Base-by-base conservation (phyloP, 2,329 filamentous ascomycete species). In the Fusarium begoniae region DNA sequence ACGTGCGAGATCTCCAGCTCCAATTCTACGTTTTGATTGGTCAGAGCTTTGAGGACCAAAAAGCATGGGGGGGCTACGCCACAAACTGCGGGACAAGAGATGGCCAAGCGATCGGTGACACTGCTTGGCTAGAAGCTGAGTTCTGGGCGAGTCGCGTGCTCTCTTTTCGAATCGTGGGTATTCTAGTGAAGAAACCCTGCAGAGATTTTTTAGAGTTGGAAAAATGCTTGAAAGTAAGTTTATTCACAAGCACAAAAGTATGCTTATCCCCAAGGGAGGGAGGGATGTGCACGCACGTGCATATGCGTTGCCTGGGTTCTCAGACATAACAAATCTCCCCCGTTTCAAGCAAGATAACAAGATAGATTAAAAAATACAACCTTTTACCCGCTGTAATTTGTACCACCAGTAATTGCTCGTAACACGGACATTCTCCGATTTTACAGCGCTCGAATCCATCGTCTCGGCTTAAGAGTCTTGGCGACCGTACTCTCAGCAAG, bases 121-220 rank as follows among this genome's bases (percentile, higher is more conserved):
- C 22, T 63, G 26, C 45, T 65, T 53, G 57, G 45, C 62, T 45
- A 30, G 65, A 55, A 70, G 66, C 67, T 70, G 67, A 70, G 14
- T 53, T 47, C 67, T 70, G 50, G 67, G 67, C 67, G 37, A 68
- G 65, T 69, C 65, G 66, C 66, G 66, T 70, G 66, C 64, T 41
- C 50, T 44, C 53, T 58, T 59, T 59, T 50, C 43, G 11, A 37
- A 37, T 28, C 56, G 56, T 59, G 56, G 56, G 38, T 35, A 14
- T 35, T 35, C 32, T 35, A 30, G 22, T 5, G 6, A 8, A 14
- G 22, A 26, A 8, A n/a, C 48, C 58, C 38, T 67, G 64, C 53
- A 67, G n/a, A 51, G 37, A 18, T 22, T 37, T 37, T 64, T 67
- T 67, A 67, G 40, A 44, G 43, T 51, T 66, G 26, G 10, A 22